phyloP scores from a whole-genome alignment of 2,329 filamentous ascomycete species.

The Pestalotiopsis sp. region DNA sequence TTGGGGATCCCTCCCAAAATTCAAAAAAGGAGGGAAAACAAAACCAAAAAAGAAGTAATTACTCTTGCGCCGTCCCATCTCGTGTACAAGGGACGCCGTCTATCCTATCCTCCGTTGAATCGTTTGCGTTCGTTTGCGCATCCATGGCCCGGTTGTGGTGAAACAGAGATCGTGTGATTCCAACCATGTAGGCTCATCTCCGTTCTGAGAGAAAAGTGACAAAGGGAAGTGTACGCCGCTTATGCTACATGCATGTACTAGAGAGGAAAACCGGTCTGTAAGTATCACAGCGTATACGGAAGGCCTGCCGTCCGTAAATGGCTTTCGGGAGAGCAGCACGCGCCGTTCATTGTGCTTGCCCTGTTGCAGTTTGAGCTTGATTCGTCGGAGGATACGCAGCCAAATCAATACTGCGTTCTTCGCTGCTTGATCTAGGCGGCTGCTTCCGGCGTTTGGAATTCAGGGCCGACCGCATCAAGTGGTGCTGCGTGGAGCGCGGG shows the following conservation, averaged over 20 bases:
- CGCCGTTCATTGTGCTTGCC: background rate
- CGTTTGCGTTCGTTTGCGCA: background rate
- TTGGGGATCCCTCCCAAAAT: background rate
- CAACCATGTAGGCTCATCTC: background rate
- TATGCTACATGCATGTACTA: slow-evolving; percentile 27
- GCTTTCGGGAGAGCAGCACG: background rate
- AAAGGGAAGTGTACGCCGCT: slow-evolving; percentile 28
- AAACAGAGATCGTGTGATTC: background rate
- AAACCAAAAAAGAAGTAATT: background rate
- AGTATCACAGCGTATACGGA: background rate
- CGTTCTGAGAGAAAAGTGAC: slow-evolving; percentile 4
- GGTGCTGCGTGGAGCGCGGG: slow-evolving; percentile 89
- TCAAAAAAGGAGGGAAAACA: slow-evolving; percentile 6
- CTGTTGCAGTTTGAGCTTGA: background rate
- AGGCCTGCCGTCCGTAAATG: slow-evolving; percentile 7
- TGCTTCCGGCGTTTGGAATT: slow-evolving; percentile 34
- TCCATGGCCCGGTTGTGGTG: background rate
- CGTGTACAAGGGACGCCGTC: slow-evolving; percentile 25
- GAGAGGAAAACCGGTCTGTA: background rate
- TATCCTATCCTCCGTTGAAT: slow-evolving; percentile 9
- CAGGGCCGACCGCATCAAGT: slow-evolving; percentile 69
- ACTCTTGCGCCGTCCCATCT: slow-evolving; percentile 14
- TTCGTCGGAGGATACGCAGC: background rate
- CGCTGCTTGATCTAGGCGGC: slow-evolving; percentile 25
- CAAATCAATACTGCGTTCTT: slow-evolving; percentile 1